Base-by-base conservation (phyloP, 1,139 yeast species). In the Diutina ranongensis region DNA sequence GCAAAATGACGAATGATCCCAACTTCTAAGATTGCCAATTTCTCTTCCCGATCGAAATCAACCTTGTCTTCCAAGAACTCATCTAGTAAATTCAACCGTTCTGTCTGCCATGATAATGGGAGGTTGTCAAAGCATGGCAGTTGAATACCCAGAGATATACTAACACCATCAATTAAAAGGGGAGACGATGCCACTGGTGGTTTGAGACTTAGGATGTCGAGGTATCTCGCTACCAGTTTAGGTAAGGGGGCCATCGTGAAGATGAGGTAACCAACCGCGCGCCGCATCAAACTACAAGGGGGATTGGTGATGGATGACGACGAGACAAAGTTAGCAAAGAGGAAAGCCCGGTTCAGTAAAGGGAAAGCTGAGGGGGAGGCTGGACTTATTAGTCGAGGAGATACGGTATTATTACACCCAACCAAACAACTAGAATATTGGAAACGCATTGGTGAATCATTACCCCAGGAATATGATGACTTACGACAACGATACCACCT, bases 371-470 rank as follows among this genome's bases (percentile, higher is more conserved):
- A n/a, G n/a, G n/a, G n/a, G n/a, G n/a, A n/a, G n/a, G n/a, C 42
- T 12, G 42, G 42, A 4, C 22, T 38, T 22, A 25, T 38, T 4
- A 38, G 42, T 25, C 42, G 42, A 10, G 42, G 42, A 8, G 42
- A 38, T 15, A 21, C 42, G 7, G n/a, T 10, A 4, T 15, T 38
- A n/a, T 13, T 16, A 7, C 21, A 25, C 4, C 7, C 9, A 16
- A 20, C 12, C 15, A 4, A n/a, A 8, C 42, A 38, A 15, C 4
- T 4, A 12, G n/a, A 16, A 13, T 38, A 22, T 3, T 38, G 31
- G 31, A 5, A 15, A 7, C 42, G 15, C 7, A n/a, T 38, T 9
- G 15, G 42, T 20, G n/a, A 15, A 4, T 20, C 15, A 9, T 20
- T 22, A 8, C 20, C 42, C 8, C 42, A 15, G 3, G 15, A 38